Conservation (phyloP, 768 basidiomycete genomes). For the Agrocybe praecox region DNA sequence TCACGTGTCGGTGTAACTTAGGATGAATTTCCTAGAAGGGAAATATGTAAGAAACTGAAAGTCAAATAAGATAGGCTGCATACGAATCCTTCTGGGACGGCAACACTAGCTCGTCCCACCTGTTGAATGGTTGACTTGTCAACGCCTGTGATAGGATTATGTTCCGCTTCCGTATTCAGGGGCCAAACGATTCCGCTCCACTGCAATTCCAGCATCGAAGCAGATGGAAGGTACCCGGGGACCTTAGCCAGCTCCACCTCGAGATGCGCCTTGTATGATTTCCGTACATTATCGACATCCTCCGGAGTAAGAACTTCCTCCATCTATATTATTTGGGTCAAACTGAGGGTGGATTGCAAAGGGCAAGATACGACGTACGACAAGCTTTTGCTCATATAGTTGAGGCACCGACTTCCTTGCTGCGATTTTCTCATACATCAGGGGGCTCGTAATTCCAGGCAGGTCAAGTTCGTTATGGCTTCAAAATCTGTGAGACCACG, state of each 20-base stretch:
- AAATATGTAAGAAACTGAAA: conserved; percentile 36
- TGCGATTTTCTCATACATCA: conserved; percentile 90
- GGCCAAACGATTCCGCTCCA: conserved; percentile 77
- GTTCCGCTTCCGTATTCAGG: conserved; percentile 48
- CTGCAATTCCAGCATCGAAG: conserved; percentile 62
- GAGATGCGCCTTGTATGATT: conserved; percentile 61
- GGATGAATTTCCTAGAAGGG: conserved; percentile 70
- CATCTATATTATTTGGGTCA: conserved; percentile 29
- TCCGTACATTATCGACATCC: conserved; percentile 53
- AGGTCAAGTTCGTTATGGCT: conserved; percentile 92
- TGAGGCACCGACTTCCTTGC: conserved; percentile 76
- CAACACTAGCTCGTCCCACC: conserved; percentile 73
- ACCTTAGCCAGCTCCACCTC: conserved; percentile 59
- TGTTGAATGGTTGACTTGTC: conserved; percentile 47
- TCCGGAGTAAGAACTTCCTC: conserved; percentile 56
- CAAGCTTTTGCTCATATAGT: conserved; percentile 78
- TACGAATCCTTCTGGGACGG: conserved; percentile 62
- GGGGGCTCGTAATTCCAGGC: conserved; percentile 83
- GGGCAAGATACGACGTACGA: conserved; percentile 48
- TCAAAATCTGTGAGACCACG: not conserved
- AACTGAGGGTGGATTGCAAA: not conserved
- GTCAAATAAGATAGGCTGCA: conserved; percentile 37
- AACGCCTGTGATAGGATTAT: conserved; percentile 72
- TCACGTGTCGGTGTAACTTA: conserved; percentile 78
- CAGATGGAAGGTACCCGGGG: conserved; percentile 47